Conservation (phyloP, 1,284 basidiomycete species). For the Clitocybe nebularis region DNA sequence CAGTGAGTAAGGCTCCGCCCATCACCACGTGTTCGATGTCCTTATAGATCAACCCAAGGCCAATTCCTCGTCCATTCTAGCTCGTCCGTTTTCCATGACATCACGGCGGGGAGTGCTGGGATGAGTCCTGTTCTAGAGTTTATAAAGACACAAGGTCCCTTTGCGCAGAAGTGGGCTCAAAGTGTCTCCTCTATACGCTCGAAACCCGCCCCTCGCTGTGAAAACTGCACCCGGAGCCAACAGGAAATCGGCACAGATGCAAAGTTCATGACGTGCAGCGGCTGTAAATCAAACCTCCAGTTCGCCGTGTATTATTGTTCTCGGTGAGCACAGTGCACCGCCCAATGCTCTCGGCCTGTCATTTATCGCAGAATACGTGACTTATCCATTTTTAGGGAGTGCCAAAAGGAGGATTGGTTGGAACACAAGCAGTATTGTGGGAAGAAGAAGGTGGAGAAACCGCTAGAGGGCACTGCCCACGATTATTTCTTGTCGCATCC, state of each 20-base stretch:
- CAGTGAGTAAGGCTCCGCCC: conserved; percentile 1
- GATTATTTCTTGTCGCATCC: conserved; percentile 8
- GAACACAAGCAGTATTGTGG: conserved; percentile 12
- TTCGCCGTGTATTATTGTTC: conserved; percentile 12
- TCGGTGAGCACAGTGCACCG: neutral
- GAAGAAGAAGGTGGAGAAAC: conserved; percentile 8
- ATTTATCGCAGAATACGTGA: too few relatives aligned
- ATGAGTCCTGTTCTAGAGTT: conserved; percentile 8
- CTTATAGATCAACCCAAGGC: neutral
- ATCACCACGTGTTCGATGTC: too few relatives aligned
- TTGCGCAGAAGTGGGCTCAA: neutral
- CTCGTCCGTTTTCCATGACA: conserved; percentile 7
- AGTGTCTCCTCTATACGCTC: neutral
- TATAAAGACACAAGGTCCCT: conserved; percentile 7
- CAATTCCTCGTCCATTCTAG: conserved; percentile 4
- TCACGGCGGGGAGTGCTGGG: conserved; percentile 5
- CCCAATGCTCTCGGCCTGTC: neutral
- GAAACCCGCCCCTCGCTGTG: conserved; percentile 8
- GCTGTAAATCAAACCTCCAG: conserved; percentile 9
- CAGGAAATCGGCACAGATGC: conserved; percentile 8
- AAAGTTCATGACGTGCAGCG: conserved; percentile 12
- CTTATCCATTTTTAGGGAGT: conserved; percentile 1
- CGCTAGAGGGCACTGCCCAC: conserved; percentile 7
- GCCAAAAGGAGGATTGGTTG: conserved; percentile 12
- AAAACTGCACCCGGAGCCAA: conserved; percentile 11